phyloP scores from a whole-genome alignment of 176 grass and related monocot species.

The Musa schizocarpa region DNA sequence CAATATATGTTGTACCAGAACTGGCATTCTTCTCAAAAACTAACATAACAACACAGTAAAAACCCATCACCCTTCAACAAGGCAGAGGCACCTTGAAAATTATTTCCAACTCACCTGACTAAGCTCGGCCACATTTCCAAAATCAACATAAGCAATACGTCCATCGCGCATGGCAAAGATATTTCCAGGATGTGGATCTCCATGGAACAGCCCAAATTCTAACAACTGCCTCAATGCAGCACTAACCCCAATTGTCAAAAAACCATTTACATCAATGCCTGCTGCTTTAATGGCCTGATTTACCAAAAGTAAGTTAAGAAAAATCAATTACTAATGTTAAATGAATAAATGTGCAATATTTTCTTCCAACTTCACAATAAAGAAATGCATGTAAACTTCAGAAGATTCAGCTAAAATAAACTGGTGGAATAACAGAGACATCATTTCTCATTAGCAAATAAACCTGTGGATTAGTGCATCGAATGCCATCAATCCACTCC shows the following conservation, averaged over 20 bases:
- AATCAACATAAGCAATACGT: constrained; percentile 98
- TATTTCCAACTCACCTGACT: constrained; percentile 50
- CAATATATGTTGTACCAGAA: neutral
- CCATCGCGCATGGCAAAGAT: constrained; percentile 97
- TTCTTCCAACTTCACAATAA: neutral
- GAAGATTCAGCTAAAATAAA: neutral
- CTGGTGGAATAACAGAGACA: neutral
- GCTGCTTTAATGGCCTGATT: constrained; percentile 79
- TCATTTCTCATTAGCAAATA: neutral
- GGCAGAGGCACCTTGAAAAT: neutral
- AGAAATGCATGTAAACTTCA: neutral
- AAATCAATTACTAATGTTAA: neutral
- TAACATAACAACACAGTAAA: neutral
- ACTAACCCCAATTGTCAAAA: constrained; percentile 94
- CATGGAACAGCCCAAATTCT: constrained; percentile 98
- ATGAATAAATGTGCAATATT: neutral
- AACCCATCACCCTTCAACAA: neutral
- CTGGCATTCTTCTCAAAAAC: neutral
- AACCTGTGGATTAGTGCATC: constrained; percentile 93
- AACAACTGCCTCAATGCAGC: constrained; percentile 84
- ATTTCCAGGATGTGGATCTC: constrained; percentile 99
- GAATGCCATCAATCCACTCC: constrained; percentile 99
- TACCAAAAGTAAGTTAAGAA: neutral
- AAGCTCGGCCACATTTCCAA: constrained; percentile 95
- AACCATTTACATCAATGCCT: constrained; percentile 84